These are phyloP conservation scores for Terfezia boudieri DNA, from an alignment of 495 filamentous ascomycete genomes.

Conservation along the genomic window DNA sequence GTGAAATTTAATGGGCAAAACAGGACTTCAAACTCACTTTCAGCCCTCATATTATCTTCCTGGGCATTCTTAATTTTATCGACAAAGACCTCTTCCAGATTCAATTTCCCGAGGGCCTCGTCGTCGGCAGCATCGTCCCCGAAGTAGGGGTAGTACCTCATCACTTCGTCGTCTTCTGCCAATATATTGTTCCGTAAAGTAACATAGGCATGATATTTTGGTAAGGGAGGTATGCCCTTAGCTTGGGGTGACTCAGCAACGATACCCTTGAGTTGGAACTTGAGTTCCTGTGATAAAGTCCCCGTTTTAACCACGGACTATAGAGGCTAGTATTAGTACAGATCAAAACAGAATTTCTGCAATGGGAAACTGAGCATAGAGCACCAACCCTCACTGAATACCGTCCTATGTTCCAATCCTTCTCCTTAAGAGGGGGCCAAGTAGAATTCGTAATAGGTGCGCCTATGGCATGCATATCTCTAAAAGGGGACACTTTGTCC, in stretches of 20 bases:
- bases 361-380: neutral
- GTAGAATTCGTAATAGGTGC: neutral
- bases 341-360: neutral
- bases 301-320: conserved; percentile 2
- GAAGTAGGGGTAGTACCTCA: conserved; percentile 21
- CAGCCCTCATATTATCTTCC: conserved; percentile 9
- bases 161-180: conserved; percentile 19
- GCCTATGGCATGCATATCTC: conserved; percentile 13
- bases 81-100: conserved; percentile 15
- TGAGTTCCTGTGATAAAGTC: conserved; percentile 4
- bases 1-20: too few relatives aligned
- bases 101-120: conserved; percentile 8
- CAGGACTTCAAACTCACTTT: conserved; percentile 8
- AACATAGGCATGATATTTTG: conserved; percentile 19
- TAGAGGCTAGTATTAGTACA: neutral
- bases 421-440: neutral
- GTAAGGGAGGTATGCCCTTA: conserved; percentile 4
- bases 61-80: conserved; percentile 13
- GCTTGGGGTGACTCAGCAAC: conserved; percentile 1
- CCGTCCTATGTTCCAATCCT: neutral
- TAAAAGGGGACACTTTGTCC: conserved; percentile 15
- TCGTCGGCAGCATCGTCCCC: conserved; percentile 19
- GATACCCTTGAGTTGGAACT: conserved; percentile 4
- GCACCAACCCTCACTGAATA: neutral
- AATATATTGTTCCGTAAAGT: conserved; percentile 19